phyloP scores from a whole-genome alignment of 129 eudicot genomes.

The Daucus carota region DH1_v3.0 NC_030381.2:6739001-6739500 shows the following conservation, averaged over 20 bases:
- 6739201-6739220: neutral
- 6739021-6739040: constrained; percentile 8
- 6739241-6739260: no score
- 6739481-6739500: neutral
- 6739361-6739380: no score
- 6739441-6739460: neutral
- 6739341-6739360: no score
- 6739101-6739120: constrained; percentile 1
- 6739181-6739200: neutral
- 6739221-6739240: neutral
- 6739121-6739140: constrained; percentile 22
- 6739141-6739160: no score
- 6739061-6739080: neutral
- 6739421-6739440: no score
- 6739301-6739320: no score
- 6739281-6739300: no score
- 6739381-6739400: no score
- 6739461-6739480: neutral
- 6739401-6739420: no score
- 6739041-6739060: neutral
- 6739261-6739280: no score
- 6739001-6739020: constrained; percentile 1
- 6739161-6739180: neutral
- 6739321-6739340: no score
- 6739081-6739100: constrained; percentile 20